Conservation (phyloP, 2,329 filamentous ascomycete species). For the Mariannaea elegans region DNA sequence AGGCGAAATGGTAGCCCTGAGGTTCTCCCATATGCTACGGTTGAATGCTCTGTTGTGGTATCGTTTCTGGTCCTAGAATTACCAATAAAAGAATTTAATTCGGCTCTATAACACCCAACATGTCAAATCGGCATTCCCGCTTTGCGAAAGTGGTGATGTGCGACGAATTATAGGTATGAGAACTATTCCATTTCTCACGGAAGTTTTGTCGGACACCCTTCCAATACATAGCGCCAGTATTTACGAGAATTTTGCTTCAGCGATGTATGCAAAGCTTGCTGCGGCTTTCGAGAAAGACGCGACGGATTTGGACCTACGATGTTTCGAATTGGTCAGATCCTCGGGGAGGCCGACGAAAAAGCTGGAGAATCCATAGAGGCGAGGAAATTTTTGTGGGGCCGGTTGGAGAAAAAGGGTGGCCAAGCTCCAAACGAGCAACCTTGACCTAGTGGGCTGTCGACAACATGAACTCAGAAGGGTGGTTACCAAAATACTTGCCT, state of each 20-base stretch:
- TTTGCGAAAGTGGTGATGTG: constrained; percentile 22
- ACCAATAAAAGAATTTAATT: neutral
- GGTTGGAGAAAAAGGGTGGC: constrained; percentile 32
- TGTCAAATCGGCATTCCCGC: neutral
- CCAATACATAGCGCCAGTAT: constrained; percentile 6
- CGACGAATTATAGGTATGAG: constrained; percentile 46
- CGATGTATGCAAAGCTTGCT: constrained; percentile 30
- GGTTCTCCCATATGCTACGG: constrained; percentile 8
- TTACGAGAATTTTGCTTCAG: constrained; percentile 25
- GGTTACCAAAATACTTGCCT: constrained; percentile 2
- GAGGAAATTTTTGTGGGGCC: constrained; percentile 31
- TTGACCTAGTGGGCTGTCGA: constrained; percentile 44
- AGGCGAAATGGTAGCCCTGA: constrained; percentile 35
- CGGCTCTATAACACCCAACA: constrained; percentile 12
- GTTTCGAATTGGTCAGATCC: constrained; percentile 39
- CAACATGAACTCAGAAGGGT: neutral
- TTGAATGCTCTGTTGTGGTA: constrained; percentile 7
- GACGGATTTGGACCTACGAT: constrained; percentile 41
- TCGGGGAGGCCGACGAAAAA: constrained; percentile 37
- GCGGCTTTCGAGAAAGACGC: constrained; percentile 33
- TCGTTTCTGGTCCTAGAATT: constrained; percentile 24
- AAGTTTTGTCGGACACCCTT: constrained; percentile 36
- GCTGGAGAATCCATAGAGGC: constrained; percentile 40
- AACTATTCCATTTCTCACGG: constrained; percentile 41
- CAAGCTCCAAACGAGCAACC: constrained; percentile 23